Percentiles rank a stretch among this genome's conserved stretches.
Evolutionary conservation across 2,329 filamentous ascomycete species (phyloP).

Genomic region (Cercospora nicotianae): DNA sequence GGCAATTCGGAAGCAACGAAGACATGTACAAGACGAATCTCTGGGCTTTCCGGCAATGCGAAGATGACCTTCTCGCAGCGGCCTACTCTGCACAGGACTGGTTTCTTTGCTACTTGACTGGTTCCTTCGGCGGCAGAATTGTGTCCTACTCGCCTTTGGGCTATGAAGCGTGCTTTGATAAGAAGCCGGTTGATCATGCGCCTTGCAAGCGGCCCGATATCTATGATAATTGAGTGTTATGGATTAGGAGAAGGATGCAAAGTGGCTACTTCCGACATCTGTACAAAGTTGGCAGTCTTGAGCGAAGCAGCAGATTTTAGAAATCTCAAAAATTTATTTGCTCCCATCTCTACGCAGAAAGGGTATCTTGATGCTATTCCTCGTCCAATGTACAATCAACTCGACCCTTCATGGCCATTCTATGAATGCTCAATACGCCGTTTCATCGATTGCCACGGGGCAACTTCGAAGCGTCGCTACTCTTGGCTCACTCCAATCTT

Average conservation of each 20-base stretch:
- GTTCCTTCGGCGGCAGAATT: neutral
- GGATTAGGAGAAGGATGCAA: neutral
- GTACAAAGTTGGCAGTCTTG: neutral
- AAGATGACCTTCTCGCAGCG: neutral
- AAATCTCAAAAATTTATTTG: neutral
- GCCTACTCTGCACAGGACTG: neutral
- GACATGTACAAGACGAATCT: neutral
- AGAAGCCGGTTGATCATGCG: neutral
- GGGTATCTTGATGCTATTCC: constrained; percentile 1
- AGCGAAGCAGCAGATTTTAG: neutral
- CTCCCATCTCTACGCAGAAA: neutral
- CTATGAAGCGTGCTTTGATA: neutral
- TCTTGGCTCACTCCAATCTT: neutral
- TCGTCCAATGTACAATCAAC: neutral
- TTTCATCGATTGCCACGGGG: neutral
- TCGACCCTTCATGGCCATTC: neutral
- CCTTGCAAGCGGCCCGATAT: neutral
- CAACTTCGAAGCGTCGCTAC: neutral
- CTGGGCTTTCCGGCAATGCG: neutral
- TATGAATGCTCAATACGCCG: neutral
- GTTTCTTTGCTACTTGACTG: neutral
- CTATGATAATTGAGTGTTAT: neutral
- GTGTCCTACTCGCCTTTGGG: neutral
- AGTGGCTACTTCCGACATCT: neutral
- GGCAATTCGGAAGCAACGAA: neutral